These are phyloP conservation scores for Spongispora temasekensis DNA, from an alignment of 1,284 basidiomycete species.

Conservation along the genomic window DNA sequence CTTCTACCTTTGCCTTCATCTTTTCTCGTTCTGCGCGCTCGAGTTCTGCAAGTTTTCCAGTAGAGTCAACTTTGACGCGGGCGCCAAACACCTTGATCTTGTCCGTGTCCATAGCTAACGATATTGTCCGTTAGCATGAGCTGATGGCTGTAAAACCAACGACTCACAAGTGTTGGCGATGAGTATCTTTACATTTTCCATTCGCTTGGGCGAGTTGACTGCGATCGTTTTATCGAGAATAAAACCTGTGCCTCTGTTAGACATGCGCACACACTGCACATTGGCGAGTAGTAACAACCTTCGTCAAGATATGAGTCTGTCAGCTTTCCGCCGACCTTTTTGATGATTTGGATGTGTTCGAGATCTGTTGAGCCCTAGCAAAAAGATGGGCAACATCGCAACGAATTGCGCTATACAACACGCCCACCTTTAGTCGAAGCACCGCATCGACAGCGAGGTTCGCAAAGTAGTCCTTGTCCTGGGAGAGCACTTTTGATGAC, in stretches of 20 bases:
- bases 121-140: not conserved
- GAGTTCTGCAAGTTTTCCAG: slow-evolving; percentile 95
- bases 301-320: slow-evolving; percentile 99
- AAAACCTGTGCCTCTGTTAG: slow-evolving; percentile 64
- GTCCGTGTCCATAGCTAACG: slow-evolving; percentile 96
- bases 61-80: slow-evolving; percentile 92
- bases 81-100: slow-evolving; percentile 99
- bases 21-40: slow-evolving; percentile 98
- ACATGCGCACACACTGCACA: not conserved
- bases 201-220: slow-evolving; percentile 91
- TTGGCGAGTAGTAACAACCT: slow-evolving; percentile 46
- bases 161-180: slow-evolving; percentile 94
- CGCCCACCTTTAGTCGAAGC: slow-evolving; percentile 79
- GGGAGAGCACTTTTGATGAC: slow-evolving; percentile 94
- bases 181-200: slow-evolving; percentile 95
- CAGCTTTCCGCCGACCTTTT: slow-evolving; percentile 98
- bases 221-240: slow-evolving; percentile 98
- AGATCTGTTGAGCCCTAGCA: slow-evolving; percentile 89
- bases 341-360: slow-evolving; percentile 99
- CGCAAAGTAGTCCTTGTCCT: slow-evolving; percentile 99
- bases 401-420: not conserved
- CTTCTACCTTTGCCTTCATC: slow-evolving; percentile 98
- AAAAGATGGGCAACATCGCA: slow-evolving; percentile 6
- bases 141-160: not conserved
- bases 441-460: slow-evolving; percentile 99